Conservation (phyloP, 2,329 filamentous ascomycete genomes). For the Colletotrichum ledebouriae region DNA sequence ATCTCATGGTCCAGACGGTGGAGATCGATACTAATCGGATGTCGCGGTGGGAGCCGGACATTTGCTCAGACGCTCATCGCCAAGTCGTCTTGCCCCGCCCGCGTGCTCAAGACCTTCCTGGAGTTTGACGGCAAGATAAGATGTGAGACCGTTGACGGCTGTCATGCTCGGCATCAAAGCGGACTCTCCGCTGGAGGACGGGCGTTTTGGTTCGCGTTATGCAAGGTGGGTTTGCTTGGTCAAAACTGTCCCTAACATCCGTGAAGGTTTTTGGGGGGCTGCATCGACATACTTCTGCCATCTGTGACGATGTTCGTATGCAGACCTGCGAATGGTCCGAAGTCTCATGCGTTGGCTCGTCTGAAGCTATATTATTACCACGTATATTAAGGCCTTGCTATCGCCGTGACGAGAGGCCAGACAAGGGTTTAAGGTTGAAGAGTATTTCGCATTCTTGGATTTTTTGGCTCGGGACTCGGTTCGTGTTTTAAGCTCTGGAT, state of each 20-base stretch:
- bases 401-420: background rate
- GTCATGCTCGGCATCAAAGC: slow-evolving; percentile 6
- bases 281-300: background rate
- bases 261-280: background rate
- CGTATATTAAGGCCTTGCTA: background rate
- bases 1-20: background rate
- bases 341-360: background rate
- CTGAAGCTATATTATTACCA: background rate
- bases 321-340: background rate
- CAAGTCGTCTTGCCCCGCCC: background rate
- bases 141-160: slow-evolving; percentile 30
- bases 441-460: background rate
- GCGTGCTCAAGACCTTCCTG: background rate
- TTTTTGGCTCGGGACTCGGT: slow-evolving; percentile 18
- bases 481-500: background rate
- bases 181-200: background rate
- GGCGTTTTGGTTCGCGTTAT: background rate
- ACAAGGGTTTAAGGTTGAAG: slow-evolving; percentile 6
- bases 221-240: background rate
- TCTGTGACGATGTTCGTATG: no score
- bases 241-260: background rate
- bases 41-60: background rate
- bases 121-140: background rate
- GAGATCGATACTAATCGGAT: slow-evolving; percentile 8
- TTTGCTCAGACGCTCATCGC: background rate